These are phyloP conservation scores for Fragilaria radians DNA, from an alignment of 108 stramenopile genomes.

Conservation along the genomic window DNA sequence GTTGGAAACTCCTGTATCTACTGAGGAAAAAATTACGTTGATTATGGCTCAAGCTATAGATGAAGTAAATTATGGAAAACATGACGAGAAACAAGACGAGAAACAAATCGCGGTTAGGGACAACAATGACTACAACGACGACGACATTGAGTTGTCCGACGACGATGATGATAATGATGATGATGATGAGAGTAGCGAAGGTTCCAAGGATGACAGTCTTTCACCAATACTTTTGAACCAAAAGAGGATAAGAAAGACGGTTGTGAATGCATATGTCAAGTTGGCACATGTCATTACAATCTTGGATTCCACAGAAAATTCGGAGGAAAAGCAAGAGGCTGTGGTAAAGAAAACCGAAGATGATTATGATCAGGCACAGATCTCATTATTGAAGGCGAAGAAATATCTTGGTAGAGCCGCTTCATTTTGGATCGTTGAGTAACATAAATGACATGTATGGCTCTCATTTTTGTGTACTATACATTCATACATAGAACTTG, in stretches of 20 bases:
- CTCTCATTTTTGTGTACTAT: no score
- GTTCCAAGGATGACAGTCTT: neutral
- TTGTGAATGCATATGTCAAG: slow-evolving; percentile 19
- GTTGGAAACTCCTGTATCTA: slow-evolving; percentile 25
- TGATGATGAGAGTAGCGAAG: slow-evolving; percentile 1
- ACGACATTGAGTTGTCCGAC: neutral
- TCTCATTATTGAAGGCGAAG: neutral
- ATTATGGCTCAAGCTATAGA: slow-evolving; percentile 44
- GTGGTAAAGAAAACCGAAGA: neutral
- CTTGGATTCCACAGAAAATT: neutral
- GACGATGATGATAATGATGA: neutral
- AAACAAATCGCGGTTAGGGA: neutral
- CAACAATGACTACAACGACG: no score
- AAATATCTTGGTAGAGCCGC: neutral
- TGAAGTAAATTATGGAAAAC: slow-evolving; percentile 16
- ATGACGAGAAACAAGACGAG: slow-evolving; percentile 10
- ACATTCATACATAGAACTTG: no score
- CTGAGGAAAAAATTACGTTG: slow-evolving; percentile 33
- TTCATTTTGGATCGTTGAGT: neutral
- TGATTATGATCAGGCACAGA: neutral
- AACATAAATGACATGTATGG: no score
- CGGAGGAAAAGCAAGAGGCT: neutral
- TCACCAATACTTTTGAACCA: slow-evolving; percentile 1
- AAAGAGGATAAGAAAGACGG: slow-evolving; percentile 7
- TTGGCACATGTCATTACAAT: slow-evolving; percentile 26